phyloP scores from a whole-genome alignment of 2,329 filamentous ascomycete species.

The Calonectria ilicicola region DNA sequence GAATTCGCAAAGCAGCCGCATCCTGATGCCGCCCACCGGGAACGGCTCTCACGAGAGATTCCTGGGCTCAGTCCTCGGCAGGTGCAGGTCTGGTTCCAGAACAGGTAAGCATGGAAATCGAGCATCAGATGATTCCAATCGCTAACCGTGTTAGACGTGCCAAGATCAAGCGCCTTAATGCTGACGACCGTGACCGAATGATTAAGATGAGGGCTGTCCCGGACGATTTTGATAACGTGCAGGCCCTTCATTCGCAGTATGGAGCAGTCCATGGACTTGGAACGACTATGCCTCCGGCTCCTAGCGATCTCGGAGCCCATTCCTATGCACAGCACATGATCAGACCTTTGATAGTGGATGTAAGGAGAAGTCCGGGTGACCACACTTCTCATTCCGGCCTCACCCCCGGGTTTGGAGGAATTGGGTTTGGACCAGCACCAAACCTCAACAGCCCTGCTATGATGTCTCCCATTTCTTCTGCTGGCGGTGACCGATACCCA shows the following conservation, averaged over 20 bases:
- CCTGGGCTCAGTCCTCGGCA: conserved; percentile 91
- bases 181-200: conserved; percentile 78
- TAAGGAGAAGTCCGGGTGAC: conserved; percentile 74
- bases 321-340: conserved; percentile 72
- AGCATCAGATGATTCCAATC: neutral
- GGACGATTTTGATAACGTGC: conserved; percentile 77
- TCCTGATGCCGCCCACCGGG: conserved; percentile 90
- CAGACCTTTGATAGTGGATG: conserved; percentile 76
- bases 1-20: conserved; percentile 96
- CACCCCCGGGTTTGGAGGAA: conserved; percentile 74
- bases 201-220: conserved; percentile 79
- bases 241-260: conserved; percentile 76
- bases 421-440: conserved; percentile 70
- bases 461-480: conserved; percentile 68
- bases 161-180: conserved; percentile 78
- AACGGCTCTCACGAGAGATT: conserved; percentile 88
- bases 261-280: conserved; percentile 69
- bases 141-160: conserved; percentile 64
- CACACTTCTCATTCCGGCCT: conserved; percentile 76
- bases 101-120: conserved; percentile 72
- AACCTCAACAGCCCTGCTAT: conserved; percentile 65
- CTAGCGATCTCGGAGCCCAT: conserved; percentile 59
- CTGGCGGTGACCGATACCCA: conserved; percentile 66
- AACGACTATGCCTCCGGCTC: conserved; percentile 59
- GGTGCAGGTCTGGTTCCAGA: conserved; percentile 99